A percentile compares a stretch with the other conserved stretches of the same genome.
These are phyloP conservation scores for Pichia sp. DNA, from an alignment of 1,139 yeast species.

Conservation along the genomic window DNA sequence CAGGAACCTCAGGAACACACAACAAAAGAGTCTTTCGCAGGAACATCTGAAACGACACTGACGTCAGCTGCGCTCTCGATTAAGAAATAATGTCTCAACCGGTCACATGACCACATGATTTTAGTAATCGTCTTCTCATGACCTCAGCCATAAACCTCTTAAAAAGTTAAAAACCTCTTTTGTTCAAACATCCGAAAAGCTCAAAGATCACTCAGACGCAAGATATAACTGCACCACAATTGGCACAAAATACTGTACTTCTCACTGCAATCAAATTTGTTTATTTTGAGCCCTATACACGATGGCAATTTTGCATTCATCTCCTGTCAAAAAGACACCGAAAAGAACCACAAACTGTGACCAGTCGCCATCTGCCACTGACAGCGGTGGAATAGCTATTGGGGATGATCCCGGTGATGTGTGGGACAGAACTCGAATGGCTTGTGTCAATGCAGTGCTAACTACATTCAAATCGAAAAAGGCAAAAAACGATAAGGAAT, in stretches of 20 bases:
- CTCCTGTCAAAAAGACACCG: not conserved
- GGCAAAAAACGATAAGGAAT: slow-evolving; percentile 4
- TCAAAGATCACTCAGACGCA: too few relatives aligned
- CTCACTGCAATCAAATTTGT: too few relatives aligned
- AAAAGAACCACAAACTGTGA: not conserved
- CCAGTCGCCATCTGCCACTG: not conserved
- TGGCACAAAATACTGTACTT: too few relatives aligned
- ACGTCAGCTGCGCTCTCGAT: not conserved
- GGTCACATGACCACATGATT: not conserved
- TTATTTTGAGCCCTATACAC: not conserved
- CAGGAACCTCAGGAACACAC: not conserved
- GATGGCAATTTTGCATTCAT: not conserved
- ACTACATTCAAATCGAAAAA: slow-evolving; percentile 19
- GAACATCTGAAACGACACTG: not conserved
- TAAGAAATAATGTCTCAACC: not conserved
- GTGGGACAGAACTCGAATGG: slow-evolving; percentile 28
- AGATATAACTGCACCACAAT: too few relatives aligned
- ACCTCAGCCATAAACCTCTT: too few relatives aligned
- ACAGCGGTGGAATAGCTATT: slow-evolving; percentile 15
- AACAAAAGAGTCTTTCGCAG: not conserved
- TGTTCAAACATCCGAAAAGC: too few relatives aligned
- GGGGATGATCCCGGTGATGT: slow-evolving; percentile 29
- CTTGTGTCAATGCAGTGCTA: slow-evolving; percentile 24
- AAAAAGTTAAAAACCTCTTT: too few relatives aligned
- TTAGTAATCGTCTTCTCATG: too few relatives aligned